These are phyloP conservation scores for Talaromyces marneffei DNA, from an alignment of 2,329 filamentous ascomycete species.

Conservation along the genomic window DNA sequence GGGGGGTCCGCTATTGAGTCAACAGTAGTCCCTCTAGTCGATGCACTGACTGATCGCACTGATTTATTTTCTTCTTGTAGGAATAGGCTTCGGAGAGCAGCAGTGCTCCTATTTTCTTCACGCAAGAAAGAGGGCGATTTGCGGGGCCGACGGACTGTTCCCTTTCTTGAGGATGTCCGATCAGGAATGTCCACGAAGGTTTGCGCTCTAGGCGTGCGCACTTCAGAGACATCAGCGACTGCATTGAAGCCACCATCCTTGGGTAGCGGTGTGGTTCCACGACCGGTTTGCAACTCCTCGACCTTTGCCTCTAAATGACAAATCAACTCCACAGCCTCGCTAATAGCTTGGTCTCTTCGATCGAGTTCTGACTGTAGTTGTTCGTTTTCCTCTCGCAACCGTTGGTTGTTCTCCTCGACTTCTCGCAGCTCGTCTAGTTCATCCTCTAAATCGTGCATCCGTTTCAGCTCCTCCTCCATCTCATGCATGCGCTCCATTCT, in stretches of 20 bases:
- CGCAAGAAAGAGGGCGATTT: slow-evolving; percentile 38
- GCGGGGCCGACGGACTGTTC: slow-evolving; percentile 25
- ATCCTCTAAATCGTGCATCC: slow-evolving; percentile 26
- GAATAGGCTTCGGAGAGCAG: slow-evolving; percentile 37
- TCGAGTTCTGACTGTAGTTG: slow-evolving; percentile 34
- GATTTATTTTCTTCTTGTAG: slow-evolving; percentile 25
- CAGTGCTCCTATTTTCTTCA: slow-evolving; percentile 32
- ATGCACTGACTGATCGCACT: slow-evolving; percentile 22
- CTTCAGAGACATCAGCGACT: slow-evolving; percentile 14
- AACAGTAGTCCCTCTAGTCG: slow-evolving; percentile 33
- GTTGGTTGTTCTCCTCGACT: slow-evolving; percentile 32
- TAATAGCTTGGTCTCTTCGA: slow-evolving; percentile 37
- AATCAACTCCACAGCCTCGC: slow-evolving; percentile 40
- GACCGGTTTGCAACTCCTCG: slow-evolving; percentile 27
- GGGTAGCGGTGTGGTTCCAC: slow-evolving; percentile 22
- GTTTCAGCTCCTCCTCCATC: slow-evolving; percentile 32
- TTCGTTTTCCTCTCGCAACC: slow-evolving; percentile 34
- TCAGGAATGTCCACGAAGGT: slow-evolving; percentile 33
- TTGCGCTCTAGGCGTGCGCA: slow-evolving; percentile 25
- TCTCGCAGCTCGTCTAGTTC: slow-evolving; percentile 35
- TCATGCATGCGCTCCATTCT: slow-evolving; percentile 34
- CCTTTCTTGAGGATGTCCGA: slow-evolving; percentile 33
- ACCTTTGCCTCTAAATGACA: slow-evolving; percentile 39
- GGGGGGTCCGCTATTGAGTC: slow-evolving; percentile 31
- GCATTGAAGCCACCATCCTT: slow-evolving; percentile 21